These are phyloP conservation scores for Penicillium mononematosum DNA, from an alignment of 495 filamentous ascomycete species.

Conservation along the genomic window DNA sequence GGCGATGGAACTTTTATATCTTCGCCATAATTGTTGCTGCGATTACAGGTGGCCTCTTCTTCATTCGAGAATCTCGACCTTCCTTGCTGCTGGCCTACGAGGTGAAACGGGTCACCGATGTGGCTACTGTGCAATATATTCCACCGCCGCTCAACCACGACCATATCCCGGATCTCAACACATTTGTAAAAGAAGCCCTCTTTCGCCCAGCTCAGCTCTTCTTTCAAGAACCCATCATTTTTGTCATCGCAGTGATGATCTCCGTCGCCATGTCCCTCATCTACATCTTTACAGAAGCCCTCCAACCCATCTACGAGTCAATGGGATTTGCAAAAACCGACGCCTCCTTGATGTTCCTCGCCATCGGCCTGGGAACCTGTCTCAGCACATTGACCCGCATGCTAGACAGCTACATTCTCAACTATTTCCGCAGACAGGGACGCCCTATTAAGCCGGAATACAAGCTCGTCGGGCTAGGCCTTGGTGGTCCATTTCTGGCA, in stretches of 20 bases:
- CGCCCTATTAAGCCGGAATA: conserved; percentile 45
- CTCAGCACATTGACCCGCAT: conserved; percentile 45
- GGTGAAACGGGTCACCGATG: conserved; percentile 27
- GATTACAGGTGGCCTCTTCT: conserved; percentile 32
- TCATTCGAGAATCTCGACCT: conserved; percentile 46
- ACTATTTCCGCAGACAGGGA: conserved; percentile 24
- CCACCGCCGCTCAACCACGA: conserved; percentile 43
- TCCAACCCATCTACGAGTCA: conserved; percentile 43
- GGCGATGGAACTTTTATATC: conserved; percentile 48
- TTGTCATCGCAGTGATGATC: conserved; percentile 44
- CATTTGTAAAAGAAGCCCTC: conserved; percentile 42
- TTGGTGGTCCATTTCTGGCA: conserved; percentile 48
- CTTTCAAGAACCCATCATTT: conserved; percentile 51
- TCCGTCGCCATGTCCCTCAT: conserved; percentile 50
- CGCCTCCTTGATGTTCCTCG: conserved; percentile 46
- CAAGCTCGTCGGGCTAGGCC: conserved; percentile 47
- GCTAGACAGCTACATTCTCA: conserved; percentile 38
- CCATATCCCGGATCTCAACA: conserved; percentile 35
- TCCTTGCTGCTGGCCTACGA: conserved; percentile 40
- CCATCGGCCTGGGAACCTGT: conserved; percentile 44
- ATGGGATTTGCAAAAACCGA: conserved; percentile 39
- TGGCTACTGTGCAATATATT: conserved; percentile 21
- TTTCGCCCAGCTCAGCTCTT: conserved; percentile 45
- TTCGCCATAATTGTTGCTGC: conserved; percentile 41
- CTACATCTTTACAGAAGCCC: conserved; percentile 54